Conservation (phyloP, 1,139 yeast genomes). For the Blastobotrys serpentis region DNA sequence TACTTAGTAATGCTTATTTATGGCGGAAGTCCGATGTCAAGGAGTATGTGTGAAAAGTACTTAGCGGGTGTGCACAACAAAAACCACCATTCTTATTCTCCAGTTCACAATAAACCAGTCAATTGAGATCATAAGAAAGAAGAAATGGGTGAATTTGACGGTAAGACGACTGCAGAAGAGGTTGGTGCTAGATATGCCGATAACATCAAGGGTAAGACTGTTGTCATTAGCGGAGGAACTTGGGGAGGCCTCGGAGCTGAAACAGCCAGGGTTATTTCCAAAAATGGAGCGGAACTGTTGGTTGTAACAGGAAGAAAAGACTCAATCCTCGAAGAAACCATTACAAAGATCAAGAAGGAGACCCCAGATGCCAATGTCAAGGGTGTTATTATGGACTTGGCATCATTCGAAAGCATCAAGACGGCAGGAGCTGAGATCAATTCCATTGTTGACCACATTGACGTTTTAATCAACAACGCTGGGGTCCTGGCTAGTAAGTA, state of each 20-base stretch:
- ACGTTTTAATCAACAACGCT: constrained; percentile 72
- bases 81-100: no score
- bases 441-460: constrained; percentile 43
- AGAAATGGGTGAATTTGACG: not conserved
- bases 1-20: no score
- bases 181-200: constrained; percentile 15
- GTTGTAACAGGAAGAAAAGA: constrained; percentile 35
- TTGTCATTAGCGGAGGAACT: constrained; percentile 44
- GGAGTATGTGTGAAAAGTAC: no score
- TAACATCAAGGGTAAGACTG: constrained; percentile 38
- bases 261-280: constrained; percentile 44
- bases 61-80: no score
- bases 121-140: not conserved
- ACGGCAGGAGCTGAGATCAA: constrained; percentile 17
- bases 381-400: constrained; percentile 39
- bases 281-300: constrained; percentile 42
- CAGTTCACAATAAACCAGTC: no score
- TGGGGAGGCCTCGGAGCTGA: constrained; percentile 47
- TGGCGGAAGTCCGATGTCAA: no score
- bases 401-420: constrained; percentile 32
- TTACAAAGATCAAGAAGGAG: constrained; percentile 16
- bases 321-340: constrained; percentile 29
- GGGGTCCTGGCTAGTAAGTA: constrained; percentile 79
- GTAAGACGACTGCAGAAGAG: constrained; percentile 16
- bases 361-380: constrained; percentile 19